Evolutionary conservation across 169 alveolate genomes (phyloP), one percentile per base, ranked within the genome.

Genomic region (Sarcocystis neurona): DNA sequence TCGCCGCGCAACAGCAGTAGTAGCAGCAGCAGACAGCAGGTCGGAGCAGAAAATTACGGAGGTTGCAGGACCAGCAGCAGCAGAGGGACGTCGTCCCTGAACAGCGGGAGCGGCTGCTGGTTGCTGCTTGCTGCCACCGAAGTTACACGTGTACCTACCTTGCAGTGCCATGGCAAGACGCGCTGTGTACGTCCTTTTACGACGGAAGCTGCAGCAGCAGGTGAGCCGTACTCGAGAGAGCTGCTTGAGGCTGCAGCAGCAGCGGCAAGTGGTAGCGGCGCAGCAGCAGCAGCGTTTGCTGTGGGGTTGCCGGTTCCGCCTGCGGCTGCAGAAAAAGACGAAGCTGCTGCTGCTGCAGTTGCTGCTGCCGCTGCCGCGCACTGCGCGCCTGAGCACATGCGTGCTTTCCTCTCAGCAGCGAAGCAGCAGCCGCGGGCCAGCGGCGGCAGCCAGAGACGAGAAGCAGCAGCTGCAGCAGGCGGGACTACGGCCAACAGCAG

Each of bases 171-270:
- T 53, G 87, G 87, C 0, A 79, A 53, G 46, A 79, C 87, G n/a
- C 87, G 87, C 8, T 79, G 87, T 41, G 87, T 79, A 8, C 66
- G 72, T 3, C 87, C 87, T n/a, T 79, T 79, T 53, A 79, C 87
- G 39, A 20, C 82, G 37, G 82, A 72, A 27, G 37, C 41, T 0
- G 82, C 82, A 20, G 37, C 82, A 0, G 10, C 82, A 39, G 41
- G 58, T 30, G 58, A 48, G 41, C 34, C n/a, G 41, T 20, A n/a
- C 56, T 72, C 56, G 58, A 3, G 82, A 72, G 56, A n/a, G n/a
- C n/a, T n/a, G n/a, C n/a, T n/a, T n/a, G n/a, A n/a, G n/a, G n/a
- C n/a, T n/a, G n/a, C n/a, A n/a, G n/a, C n/a, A n/a, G n/a, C n/a
- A n/a, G n/a, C n/a, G n/a, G n/a, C n/a, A n/a, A n/a, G n/a, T n/a